These are phyloP conservation scores for Pouteria campechiana DNA, from an alignment of 179 eudicot species.

Conservation along the genomic window DNA sequence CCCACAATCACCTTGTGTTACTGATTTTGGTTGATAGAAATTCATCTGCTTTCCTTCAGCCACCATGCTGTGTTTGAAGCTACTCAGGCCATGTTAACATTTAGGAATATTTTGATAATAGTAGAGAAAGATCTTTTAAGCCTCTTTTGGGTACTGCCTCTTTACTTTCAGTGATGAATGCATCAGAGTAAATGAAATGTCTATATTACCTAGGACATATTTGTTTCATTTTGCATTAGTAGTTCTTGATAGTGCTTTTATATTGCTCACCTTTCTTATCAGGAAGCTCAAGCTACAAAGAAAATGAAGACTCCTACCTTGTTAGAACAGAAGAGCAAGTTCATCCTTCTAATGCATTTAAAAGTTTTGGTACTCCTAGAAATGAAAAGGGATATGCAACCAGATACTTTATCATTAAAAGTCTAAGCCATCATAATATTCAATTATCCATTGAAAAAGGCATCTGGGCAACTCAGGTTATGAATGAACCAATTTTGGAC, in stretches of 20 bases:
- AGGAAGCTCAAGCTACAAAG: constrained; percentile 45
- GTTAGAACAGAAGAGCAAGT: constrained; percentile 23
- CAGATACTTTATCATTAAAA: constrained; percentile 80
- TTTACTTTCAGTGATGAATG: too few relatives aligned
- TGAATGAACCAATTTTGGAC: constrained; percentile 79
- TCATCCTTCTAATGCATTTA: constrained; percentile 17
- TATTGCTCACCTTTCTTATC: constrained; percentile 18
- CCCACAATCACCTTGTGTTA: too few relatives aligned
- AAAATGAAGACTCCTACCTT: constrained; percentile 18
- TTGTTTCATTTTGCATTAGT: background rate
- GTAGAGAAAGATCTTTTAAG: background rate
- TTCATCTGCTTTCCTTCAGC: too few relatives aligned
- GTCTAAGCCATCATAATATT: constrained; percentile 75
- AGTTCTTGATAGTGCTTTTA: background rate
- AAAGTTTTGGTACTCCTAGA: constrained; percentile 14
- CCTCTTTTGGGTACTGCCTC: too few relatives aligned
- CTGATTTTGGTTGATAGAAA: too few relatives aligned
- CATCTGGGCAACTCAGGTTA: constrained; percentile 87
- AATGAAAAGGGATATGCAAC: constrained; percentile 21
- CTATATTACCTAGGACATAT: background rate
- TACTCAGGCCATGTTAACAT: too few relatives aligned
- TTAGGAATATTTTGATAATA: background rate
- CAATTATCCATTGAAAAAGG: constrained; percentile 62
- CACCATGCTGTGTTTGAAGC: too few relatives aligned
- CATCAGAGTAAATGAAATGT: background rate